Evolutionary conservation across 2,329 filamentous ascomycete genomes (phyloP), one percentile per base, ranked within the genome.

Genomic region (Metarhizium rileyi): DNA sequence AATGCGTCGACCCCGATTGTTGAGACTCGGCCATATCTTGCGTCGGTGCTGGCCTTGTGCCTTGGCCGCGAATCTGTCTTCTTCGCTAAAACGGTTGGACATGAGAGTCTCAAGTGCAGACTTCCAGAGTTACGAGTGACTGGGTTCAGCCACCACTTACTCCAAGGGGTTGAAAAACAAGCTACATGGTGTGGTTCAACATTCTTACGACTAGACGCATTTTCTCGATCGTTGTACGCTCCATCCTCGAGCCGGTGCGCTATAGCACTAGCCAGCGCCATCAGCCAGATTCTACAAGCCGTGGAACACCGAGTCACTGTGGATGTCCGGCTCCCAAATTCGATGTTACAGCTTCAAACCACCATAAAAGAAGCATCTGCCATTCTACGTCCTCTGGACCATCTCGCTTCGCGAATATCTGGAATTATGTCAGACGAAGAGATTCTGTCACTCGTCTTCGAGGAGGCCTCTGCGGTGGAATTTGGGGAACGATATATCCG

Each of bases 21-120:
- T 3, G 70, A 78, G 45, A 63, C 70, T 1, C 69, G 64, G 20
- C 61, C 69, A 5, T 84, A 80, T 58, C 65, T 72, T 46, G 64
- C 72, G 18, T 83, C 81, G 10, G 68, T 91, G 1, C 70, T 85
- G 53, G 77, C 81, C 12, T 69, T 91, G 1, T 79, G 81, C 0
- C 74, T 90, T 5, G 87, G 87, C 0, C 75, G 86, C 44, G 83
- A 81, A 36, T 90, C 87, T 0, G 72, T 85, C 2, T 75, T 93
- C 30, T 93, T 88, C 62, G 61, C 66, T 0, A 88, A 80, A 73
- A 70, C 83, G 46, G 62, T 71, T 2, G 68, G 70, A 3, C 71
- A 71, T 26, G 66, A 65, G 23, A 68, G 67, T 0, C 88, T 90
- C 56, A 63, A 67, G 16, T 70, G 75, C 9, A 64, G 66, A 2